Evolutionary conservation across 352 stramenopile genomes (phyloP), one percentile per base, ranked within the genome.

Genomic region (Aphanomyces invadans): DNA sequence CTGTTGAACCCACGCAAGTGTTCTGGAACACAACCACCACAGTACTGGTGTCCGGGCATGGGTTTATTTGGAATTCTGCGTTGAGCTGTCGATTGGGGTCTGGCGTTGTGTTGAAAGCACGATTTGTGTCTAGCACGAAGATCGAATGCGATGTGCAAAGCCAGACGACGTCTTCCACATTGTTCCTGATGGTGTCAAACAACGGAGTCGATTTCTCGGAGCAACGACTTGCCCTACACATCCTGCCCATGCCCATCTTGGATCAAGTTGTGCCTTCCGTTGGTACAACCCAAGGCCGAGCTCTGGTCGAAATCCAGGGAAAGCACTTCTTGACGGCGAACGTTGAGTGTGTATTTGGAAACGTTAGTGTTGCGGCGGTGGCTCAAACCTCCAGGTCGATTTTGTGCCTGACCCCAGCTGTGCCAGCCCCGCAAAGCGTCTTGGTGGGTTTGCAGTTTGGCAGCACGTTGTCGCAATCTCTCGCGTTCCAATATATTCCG

Each of bases 121-220:
- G 28, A 0, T 36, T 76, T 45, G 3, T 73, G 25, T 80, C 76
- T 4, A 71, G 56, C 4, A 74, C 65, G 11, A 36, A 48, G 7
- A 54, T 86, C 25, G 51, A 70, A 21, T 86, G 78, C 33, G 60
- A 33, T 28, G 31, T 83, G 31, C 74, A 42, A 42, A 42, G 72
- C 12, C 38, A 36, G 1, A 33, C 72, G 1, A 62, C 57, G 12
- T 61, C 64, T 21, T 61, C 62, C 17, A 69, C 38, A 46, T 39
- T 76, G 19, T 64, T 7, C 0, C 45, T 86, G 0, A 56, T 56
- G 7, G 46, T 80, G 11, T 80, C 75, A 1, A 77, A 74, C 23
- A 83, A 83, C 49, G 74, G 70, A 2, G 21, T 83, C 28, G 70
- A 83, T 29, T 86, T 74, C 63, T 53, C 4, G 71, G 23, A 73